Conservation (phyloP, 495 filamentous ascomycete species). For the Neurospora sp. region DNA sequence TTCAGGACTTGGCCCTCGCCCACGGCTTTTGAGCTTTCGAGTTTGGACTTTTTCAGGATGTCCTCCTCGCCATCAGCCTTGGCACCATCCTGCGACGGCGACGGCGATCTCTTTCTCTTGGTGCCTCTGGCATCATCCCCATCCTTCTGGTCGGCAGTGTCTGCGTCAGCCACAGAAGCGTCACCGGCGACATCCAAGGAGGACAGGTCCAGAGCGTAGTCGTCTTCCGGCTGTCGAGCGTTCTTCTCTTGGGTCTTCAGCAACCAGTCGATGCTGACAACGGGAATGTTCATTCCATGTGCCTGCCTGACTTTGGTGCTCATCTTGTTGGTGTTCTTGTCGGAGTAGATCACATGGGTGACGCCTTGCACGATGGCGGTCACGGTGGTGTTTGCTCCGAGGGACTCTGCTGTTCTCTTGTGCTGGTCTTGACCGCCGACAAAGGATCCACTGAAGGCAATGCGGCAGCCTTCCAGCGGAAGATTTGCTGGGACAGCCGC, state of each 20-base stretch:
- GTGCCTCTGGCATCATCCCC: not conserved
- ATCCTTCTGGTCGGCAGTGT: not conserved
- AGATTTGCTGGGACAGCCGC: constrained; percentile 12
- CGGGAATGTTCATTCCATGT: constrained; percentile 33
- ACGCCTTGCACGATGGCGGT: constrained; percentile 36
- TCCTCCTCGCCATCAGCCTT: constrained; percentile 1
- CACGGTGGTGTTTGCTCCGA: constrained; percentile 38
- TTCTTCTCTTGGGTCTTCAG: constrained; percentile 36
- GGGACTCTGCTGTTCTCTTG: constrained; percentile 33
- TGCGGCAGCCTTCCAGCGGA: constrained; percentile 33
- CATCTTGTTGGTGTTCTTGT: constrained; percentile 42
- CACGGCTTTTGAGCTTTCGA: constrained; percentile 19
- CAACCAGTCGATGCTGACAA: constrained; percentile 58
- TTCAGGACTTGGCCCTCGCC: constrained; percentile 35
- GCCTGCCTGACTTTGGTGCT: constrained; percentile 42
- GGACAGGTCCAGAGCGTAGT: constrained; percentile 4
- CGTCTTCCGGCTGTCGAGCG: constrained; percentile 24
- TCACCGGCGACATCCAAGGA: not conserved
- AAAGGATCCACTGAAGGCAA: constrained; percentile 55
- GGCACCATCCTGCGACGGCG: constrained; percentile 1
- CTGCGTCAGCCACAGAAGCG: not conserved
- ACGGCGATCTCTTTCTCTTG: constrained; percentile 16
- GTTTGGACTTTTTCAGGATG: constrained; percentile 6
- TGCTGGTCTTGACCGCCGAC: constrained; percentile 35
- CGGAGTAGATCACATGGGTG: constrained; percentile 52